Evolutionary conservation across 2,329 filamentous ascomycete species (phyloP), one percentile per base, ranked within the genome.

Genomic region (Penicillium polonicum): DNA sequence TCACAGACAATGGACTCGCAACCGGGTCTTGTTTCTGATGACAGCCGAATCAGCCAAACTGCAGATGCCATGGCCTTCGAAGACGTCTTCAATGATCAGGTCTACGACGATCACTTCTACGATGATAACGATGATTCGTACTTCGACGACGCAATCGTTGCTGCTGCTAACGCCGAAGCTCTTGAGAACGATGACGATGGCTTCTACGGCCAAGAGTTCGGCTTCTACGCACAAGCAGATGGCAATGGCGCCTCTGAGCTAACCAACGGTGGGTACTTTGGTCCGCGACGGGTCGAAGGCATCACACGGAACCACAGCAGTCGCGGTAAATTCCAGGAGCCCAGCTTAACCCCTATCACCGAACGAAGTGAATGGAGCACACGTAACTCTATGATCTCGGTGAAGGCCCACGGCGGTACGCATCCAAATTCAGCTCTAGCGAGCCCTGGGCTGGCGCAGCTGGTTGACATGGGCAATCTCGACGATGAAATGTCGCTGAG

Each of bases 311-410:
- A 82, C 61, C 85, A 85, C 54, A 94, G 89, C 63, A 92, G 90
- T 21, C 85, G 87, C 15, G 81, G 87, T 51, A 85, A 88, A 31
- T 89, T 90, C 21, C 85, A 89, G 41, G 93, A 97, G 71, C 93
- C 94, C 1, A 97, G 94, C 67, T 79, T 99, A 48, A 97, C 94
- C 1, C 94, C 94, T 6, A 97, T 99, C 67, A 97, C 93, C 0
- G 94, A 97, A 73, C 85, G 92, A 13, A 96, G 91, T 58, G 94
- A 99, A 75, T 97, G 96, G 79, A 96, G 91, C 42, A 96, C 95
- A 58, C 86, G 94, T 44, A 97, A 97, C 71, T 95, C 90, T 0
- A 85, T 96, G 58, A 90, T 95, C 78, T 91, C 88, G 58, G 78
- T 93, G 60, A 81, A 80, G 8, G 76, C 86, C 33, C 84, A 85